Base-by-base conservation (phyloP, 768 basidiomycete genomes). In the Psilocybe sp. region DNA sequence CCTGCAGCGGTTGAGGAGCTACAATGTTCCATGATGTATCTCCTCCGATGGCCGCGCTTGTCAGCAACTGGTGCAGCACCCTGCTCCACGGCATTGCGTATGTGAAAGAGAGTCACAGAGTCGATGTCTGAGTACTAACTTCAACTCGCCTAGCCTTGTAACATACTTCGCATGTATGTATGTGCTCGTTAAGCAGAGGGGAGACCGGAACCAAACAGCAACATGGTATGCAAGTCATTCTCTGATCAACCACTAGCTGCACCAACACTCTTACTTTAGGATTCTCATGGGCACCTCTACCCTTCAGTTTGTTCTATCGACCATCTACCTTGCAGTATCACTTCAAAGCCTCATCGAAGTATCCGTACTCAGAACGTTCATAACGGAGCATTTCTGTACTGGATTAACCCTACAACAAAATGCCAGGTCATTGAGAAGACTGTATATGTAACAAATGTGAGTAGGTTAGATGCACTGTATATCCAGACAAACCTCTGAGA, bases 51-150 rank as follows among this genome's bases (percentile, higher is more conserved):
- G 38, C 54, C 20, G 54, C 41, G 23, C 44, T 59, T 16, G 46
- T 59, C 11, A 23, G 50, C 35, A 46, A 19, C 20, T 53, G 55
- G 39, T 52, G 52, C 28, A 47, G 51, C 9, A 54, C 56, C 15
- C 16, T 60, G 16, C 39, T 60, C 11, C 56, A 58, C 48, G 57
- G 59, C 58, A 41, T 43, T 50, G 19, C 8, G n/a, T n/a, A n/a
- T n/a, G n/a, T n/a, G n/a, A n/a, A n/a, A n/a, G n/a, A n/a, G n/a
- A n/a, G n/a, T n/a, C n/a, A n/a, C n/a, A n/a, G n/a, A n/a, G n/a
- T n/a, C n/a, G n/a, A n/a, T n/a, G n/a, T n/a, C n/a, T n/a, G n/a
- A n/a, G n/a, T n/a, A n/a, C n/a, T n/a, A n/a, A n/a, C n/a, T n/a
- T n/a, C n/a, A n/a, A n/a, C n/a, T n/a, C n/a, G n/a, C n/a, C n/a